Evolutionary conservation across 345 rosid species (phyloP).

Genomic region (Acer negundo): DNA sequence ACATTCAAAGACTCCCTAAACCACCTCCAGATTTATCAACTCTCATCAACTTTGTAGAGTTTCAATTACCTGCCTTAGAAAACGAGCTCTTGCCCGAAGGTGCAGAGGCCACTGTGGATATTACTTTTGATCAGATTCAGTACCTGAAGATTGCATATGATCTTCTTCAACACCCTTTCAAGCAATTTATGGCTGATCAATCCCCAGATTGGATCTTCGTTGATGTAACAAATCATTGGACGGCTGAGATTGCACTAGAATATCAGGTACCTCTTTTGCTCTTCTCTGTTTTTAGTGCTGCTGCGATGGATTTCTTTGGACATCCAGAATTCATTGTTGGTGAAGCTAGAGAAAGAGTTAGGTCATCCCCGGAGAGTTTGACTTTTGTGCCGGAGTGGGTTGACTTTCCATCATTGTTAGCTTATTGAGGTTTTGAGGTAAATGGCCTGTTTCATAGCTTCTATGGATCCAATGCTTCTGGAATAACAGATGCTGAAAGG

Average conservation of each 20-base stretch:
- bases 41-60: constrained; percentile 2
- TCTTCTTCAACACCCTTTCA: constrained; percentile 28
- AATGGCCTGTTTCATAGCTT: neutral
- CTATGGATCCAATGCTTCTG: constrained; percentile 21
- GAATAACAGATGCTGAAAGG: constrained; percentile 22
- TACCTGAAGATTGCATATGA: constrained; percentile 31
- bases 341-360: constrained; percentile 1
- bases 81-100: constrained; percentile 11
- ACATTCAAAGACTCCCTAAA: constrained; percentile 33
- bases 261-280: constrained; percentile 14
- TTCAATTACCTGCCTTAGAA: constrained; percentile 28
- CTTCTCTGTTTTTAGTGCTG: constrained; percentile 25
- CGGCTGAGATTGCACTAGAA: constrained; percentile 18
- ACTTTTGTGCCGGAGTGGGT: constrained; percentile 25
- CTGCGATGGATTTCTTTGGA: neutral
- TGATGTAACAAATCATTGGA: constrained; percentile 28
- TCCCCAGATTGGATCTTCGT: constrained; percentile 35
- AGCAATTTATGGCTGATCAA: constrained; percentile 7
- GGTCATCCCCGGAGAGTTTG: constrained; percentile 22
- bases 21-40: constrained; percentile 23
- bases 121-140: constrained; percentile 21
- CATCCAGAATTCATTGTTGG: neutral
- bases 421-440: constrained; percentile 15
- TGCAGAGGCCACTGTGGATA: constrained; percentile 39
- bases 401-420: constrained; percentile 23